Percentiles rank a stretch among this genome's conserved stretches.
phyloP scores from a whole-genome alignment of 78 protist species.

The Emiliania huxleyi region DNA sequence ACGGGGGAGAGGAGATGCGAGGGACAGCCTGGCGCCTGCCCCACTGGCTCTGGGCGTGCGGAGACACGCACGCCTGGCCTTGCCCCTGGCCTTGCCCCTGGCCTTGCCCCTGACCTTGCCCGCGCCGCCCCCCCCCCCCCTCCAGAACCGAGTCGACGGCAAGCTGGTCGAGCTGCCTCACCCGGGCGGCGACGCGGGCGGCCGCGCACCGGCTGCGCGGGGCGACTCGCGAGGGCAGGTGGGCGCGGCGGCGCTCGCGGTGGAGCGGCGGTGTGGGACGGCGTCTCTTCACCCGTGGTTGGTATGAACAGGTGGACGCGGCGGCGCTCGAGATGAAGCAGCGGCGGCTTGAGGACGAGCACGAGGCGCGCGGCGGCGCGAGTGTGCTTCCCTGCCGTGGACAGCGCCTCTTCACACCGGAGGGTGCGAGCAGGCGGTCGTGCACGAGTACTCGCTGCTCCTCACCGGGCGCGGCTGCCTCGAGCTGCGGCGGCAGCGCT shows the following conservation, averaged over 20 bases:
- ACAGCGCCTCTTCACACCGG: not conserved
- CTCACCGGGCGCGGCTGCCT: conserved; percentile 35
- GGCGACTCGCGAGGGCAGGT: not conserved
- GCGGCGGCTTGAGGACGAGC: not conserved
- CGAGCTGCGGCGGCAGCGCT: conserved; percentile 21
- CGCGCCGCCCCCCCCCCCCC: no score
- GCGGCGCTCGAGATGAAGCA: not conserved
- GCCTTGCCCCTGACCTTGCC: no score
- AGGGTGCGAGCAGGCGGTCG: no score
- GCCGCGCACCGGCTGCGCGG: not conserved
- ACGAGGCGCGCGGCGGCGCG: no score
- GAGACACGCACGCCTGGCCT: no score
- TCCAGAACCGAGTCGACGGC: conserved; percentile 20
- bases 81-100: no score
- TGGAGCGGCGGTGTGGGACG: not conserved
- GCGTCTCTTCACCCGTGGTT: no score
- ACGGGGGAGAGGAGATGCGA: no score
- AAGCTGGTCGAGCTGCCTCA: conserved; percentile 13
- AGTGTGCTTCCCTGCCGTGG: not conserved
- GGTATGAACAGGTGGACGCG: not conserved
- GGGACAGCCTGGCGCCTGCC: no score
- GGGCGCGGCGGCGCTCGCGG: not conserved
- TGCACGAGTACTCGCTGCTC: conserved; percentile 31
- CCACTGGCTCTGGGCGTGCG: no score
- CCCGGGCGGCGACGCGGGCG: not conserved